Evolutionary conservation across 225 moss, liverwort and hornwort species (phyloP).

Genomic region (Polytrichum commune): DNA sequence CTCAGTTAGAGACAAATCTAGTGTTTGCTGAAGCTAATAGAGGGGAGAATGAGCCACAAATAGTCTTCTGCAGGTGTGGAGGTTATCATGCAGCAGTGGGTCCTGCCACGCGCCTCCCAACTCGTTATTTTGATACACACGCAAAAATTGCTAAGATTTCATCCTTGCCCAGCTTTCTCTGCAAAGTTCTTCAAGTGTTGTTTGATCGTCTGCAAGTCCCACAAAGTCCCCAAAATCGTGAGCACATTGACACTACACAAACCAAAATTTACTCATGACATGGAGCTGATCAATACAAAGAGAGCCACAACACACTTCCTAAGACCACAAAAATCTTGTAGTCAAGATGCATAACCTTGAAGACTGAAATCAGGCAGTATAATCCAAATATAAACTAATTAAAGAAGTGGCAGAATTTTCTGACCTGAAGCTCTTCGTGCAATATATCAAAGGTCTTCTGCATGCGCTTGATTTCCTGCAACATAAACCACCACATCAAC

Average conservation of each 20-base stretch:
- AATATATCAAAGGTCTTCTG: constrained; percentile 51
- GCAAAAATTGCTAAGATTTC: constrained; percentile 11
- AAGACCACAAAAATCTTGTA: not conserved
- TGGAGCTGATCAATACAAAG: too few relatives aligned
- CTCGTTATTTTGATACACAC: constrained; percentile 29
- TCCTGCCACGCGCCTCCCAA: constrained; percentile 21
- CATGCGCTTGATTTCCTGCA: constrained; percentile 58
- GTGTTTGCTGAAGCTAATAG: constrained; percentile 11
- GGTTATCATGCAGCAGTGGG: constrained; percentile 14
- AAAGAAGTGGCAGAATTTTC: constrained; percentile 2
- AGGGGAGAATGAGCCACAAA: constrained; percentile 26
- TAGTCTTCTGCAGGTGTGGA: constrained; percentile 28
- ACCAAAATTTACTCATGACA: too few relatives aligned
- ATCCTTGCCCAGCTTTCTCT: constrained; percentile 43
- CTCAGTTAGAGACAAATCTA: constrained; percentile 31
- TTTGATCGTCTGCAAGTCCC: constrained; percentile 47
- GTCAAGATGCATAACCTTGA: too few relatives aligned
- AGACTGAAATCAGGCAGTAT: too few relatives aligned
- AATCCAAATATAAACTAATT: too few relatives aligned
- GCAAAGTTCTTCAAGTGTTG: constrained; percentile 38
- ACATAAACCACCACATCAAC: not conserved
- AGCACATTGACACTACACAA: not conserved
- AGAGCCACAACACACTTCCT: not conserved
- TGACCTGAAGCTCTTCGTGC: constrained; percentile 61
- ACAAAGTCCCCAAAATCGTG: constrained; percentile 2